Evolutionary conservation across 2,329 filamentous ascomycete species (phyloP), one percentile per base, ranked within the genome.

Genomic region (Aspergillus hortae): DNA sequence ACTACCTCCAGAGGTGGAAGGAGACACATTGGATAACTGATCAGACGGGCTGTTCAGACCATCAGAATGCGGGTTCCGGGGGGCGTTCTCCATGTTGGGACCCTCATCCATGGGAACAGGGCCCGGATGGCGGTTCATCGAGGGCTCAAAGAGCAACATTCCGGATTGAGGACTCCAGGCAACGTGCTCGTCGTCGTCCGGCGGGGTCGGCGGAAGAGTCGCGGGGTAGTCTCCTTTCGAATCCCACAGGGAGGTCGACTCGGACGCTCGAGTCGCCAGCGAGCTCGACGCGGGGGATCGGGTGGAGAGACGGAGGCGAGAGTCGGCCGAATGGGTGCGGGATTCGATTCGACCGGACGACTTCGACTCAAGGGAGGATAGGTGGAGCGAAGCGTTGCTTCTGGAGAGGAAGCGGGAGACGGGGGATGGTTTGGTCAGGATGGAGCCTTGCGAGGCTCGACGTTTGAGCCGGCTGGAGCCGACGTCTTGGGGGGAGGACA

Each of bases 311-410:
- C 59, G 68, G 51, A 66, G 60, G 49, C 61, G 62, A 30, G 67
- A 62, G 44, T 68, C 65, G 2, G 55, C 53, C 14, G 67, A 65
- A 9, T 63, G 58, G 21, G 55, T 61, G 11, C 63, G 62, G 17
- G 65, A 64, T 15, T 67, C 64, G 25, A 59, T 3, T 36, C 60
- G 61, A 21, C 52, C 46, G n/a, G 62, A 52, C 25, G 60, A 56
- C 44, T 61, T 63, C 3, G 64, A 56, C 50, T 81, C 74, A 60
- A 82, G 81, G 2, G 79, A 78, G 4, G 79, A 80, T 14, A 83
- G 72, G 48, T 79, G 76, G 38, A 83, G 66, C 32, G 67, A 62
- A 4, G 61, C 62, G 53, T 59, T 71, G 46, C 64, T 65, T 49
- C 66, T 71, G 36, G 70, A 66, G 1, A 72, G 55, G 33, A 71